Base-by-base conservation (phyloP, 208 protist species). In the Acanthamoeba royreba region DNA sequence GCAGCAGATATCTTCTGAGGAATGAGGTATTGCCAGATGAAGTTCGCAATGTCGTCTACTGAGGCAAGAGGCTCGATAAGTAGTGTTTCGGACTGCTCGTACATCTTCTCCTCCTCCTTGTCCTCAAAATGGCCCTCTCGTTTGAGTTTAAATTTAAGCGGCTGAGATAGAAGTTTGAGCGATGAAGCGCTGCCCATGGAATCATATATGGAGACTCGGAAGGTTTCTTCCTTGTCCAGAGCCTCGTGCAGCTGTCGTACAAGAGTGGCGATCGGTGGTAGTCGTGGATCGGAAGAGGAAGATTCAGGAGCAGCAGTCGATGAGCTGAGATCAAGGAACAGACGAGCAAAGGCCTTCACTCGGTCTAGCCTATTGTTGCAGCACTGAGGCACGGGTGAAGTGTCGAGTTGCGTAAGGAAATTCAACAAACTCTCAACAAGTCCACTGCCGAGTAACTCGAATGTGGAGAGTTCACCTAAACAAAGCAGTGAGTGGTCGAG, bases 211-310 rank as follows among this genome's bases (percentile, higher is more conserved):
- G 83, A 13, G 4, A 90, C 83, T 31, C 66, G 55, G 33, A 90
- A 66, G 33, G 83, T 13, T n/a, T 90, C 83, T 38, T 90, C 83
- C 52, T 90, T 90, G 83, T 90, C 52, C 17, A 90, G 42, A 7
- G 52, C 83, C 15, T 55, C 43, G 17, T 90, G 83, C 11, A 90
- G 83, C 83, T 90, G 83, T 1, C 83, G 28, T 28, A 90, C 83
- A 9, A 90, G 42, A 15, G 49, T 90, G n/a, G 66, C 43, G 43
- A 90, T 38, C 43, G 83, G 83, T 45, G 83, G 83, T 5, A 86
- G 61, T 35, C 31, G 61, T 19, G 61, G 61, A 38, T 72, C 61
- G 13, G 49, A 55, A 9, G 49, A 15, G 7, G 74, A 49, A 46
- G 74, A 46, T 33, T 19, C 31, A 1, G 74, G 49, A 5, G 74